Evolutionary conservation across 306 rosid species (phyloP), one percentile per base, ranked within the genome.

Genomic region (Senna siamea): DNA sequence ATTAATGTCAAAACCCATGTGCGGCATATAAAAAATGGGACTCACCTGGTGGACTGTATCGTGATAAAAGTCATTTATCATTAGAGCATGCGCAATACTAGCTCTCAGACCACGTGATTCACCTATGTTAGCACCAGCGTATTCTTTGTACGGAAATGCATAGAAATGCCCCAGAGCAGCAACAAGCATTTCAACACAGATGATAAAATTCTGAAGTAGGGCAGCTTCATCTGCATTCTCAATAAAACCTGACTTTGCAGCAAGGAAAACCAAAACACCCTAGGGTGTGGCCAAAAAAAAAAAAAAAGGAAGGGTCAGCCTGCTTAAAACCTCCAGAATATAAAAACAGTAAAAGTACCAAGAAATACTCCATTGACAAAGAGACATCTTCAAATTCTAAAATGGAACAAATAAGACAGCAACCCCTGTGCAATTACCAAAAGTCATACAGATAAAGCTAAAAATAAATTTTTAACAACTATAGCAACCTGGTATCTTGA

Each of bases 81-180:
- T 90, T 61, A 92, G 48, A 14, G 98, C 98, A 72, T 92, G 98
- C 32, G 87, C 84, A 72, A 92, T 90, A 82, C 98, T 92, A 77
- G 89, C 92, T 0, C 92, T 80, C 73, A 92, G 63, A 77, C 88
- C 91, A 73, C 74, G 88, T 35, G 92, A 79, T 40, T 40, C 86
- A 46, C 94, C 96, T 60, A 92, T 87, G 77, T 90, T 90, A 73
- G 98, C 98, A 72, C 98, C 96, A 4, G 94, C 89, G 55, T 92
- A 92, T 80, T 90, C 98, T 85, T 90, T 92, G 92, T 92, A 92
- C 5, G 98, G 96, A 69, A 92, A 92, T 78, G 98, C 98, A 80
- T 80, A 92, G 13, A 92, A 85, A 82, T 90, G 98, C 48, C 92
- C 98, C 5, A 87, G 66, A 19, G 98, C 98, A 68, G 98, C 98